Conservation (phyloP, 306 rosid species). For the Rosa chinensis region DNA sequence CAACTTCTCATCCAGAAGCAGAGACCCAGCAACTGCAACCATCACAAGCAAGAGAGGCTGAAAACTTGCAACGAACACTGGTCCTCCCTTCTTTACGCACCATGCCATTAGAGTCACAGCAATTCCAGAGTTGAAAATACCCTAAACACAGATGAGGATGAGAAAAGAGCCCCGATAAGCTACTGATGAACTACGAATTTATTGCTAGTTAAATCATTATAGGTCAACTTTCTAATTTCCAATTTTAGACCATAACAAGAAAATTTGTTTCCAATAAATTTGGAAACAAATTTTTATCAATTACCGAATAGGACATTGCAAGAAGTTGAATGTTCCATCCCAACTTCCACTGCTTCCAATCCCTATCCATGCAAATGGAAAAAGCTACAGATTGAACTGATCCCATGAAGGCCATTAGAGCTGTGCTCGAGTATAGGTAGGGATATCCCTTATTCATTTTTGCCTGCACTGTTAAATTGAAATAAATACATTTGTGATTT, state of each 20-base stretch:
- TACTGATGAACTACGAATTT: background rate
- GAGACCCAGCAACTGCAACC: slow-evolving; percentile 32
- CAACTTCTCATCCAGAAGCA: slow-evolving; percentile 40
- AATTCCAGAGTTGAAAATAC: slow-evolving; percentile 33
- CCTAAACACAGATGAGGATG: slow-evolving; percentile 22
- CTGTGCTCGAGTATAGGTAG: slow-evolving; percentile 38
- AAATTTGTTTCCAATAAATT: background rate
- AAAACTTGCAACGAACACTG: slow-evolving; percentile 43
- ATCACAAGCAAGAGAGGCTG: slow-evolving; percentile 37
- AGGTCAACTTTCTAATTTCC: no score
- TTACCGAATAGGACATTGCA: slow-evolving; percentile 20
- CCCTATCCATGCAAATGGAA: slow-evolving; percentile 19
- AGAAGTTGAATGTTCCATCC: slow-evolving; percentile 28
- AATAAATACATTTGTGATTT: background rate
- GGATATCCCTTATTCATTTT: slow-evolving; percentile 45
- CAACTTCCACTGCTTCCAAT: slow-evolving; percentile 28
- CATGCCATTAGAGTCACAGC: slow-evolving; percentile 33
- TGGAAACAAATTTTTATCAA: background rate
- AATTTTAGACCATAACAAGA: no score
- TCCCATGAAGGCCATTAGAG: slow-evolving; percentile 36
- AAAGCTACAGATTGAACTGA: slow-evolving; percentile 20
- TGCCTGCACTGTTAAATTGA: slow-evolving; percentile 23
- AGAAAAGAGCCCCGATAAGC: background rate
- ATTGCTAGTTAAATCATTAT: background rate
- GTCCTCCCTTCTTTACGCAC: slow-evolving; percentile 38